Base-by-base conservation (phyloP, 768 basidiomycete species). In the Astraeus odoratus region DNA sequence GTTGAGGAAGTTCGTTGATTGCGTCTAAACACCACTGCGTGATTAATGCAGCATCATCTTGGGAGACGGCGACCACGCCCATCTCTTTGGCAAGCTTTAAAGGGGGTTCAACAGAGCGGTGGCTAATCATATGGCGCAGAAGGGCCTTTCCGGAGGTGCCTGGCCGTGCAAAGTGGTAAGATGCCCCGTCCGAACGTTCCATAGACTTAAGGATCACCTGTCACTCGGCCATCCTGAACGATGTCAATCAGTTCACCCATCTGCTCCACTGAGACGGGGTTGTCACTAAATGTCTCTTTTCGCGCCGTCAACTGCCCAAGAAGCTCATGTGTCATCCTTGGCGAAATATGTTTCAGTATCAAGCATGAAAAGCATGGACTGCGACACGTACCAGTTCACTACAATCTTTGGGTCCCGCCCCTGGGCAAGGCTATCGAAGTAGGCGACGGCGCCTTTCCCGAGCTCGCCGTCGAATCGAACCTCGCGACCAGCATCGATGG, bases 381-480 rank as follows among this genome's bases (percentile, higher is more conserved):
- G n/a, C n/a, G n/a, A n/a, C n/a, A n/a, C 76, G 49, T 46, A 92
- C 95, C 93, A 98, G 58, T 97, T 97, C 15, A 84, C 75, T 13
- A 82, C 87, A 4, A 73, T 64, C 55, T 83, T 86, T 1, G 87
- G 78, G 47, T 85, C 75, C 41, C 85, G 67, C 9, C 67, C 69
- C 23, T 59, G 46, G 0, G 74, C 67, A 33, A 91, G 64, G n/a
- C 51, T 66, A 56, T 96, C 89, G 57, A 96, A 98, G 64, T 87
- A 98, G 3, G 71, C 66, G 3, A 95, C 74, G 1, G 81, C 86
- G 5, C 80, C 76, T 8, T 52, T 53, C 8, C 65, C 63, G 1
- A 63, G 58, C 49, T 67, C 73, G 1, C 84, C 84, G 50, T 88
- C 85, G 48, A 71, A 80, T 10, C 67, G 70, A 15, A 85, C 72